Base-by-base conservation (phyloP, 2,329 filamentous ascomycete genomes). In the Pseudogymnoascus sp. region DNA sequence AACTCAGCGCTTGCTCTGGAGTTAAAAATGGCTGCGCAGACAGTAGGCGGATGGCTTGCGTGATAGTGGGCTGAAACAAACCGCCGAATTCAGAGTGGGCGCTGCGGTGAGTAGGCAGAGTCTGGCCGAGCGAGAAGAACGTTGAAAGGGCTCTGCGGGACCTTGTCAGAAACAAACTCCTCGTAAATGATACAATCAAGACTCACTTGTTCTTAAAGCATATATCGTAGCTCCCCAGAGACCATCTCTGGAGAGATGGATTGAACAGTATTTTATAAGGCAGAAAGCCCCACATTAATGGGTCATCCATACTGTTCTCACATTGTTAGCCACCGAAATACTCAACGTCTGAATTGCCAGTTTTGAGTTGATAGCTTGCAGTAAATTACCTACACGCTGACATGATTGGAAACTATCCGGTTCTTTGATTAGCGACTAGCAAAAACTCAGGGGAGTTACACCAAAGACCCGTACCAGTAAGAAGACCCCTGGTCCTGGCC, bases 211-310 rank as follows among this genome's bases (percentile, higher is more conserved):
- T 92, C 68, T 86, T 86, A 73, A 95, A 99, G 75, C 92, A 96
- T 62, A 99, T 92, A 73, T 99, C 94, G 72, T 96, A 90, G 68
- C 91, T 95, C 21, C 90, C 94, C 59, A 99, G 81, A 8, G 86
- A 84, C 90, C 92, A 97, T 71, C 94, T 84, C 68, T 91, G 79
- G 70, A 92, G 94, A 60, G 81, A 78, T 18, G 88, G 83, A 61
- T 85, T 83, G 68, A 88, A 84, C 64, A 82, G 76, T 69, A 94
- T 90, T 57, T 81, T 79, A 48, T 89, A 72, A 1, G 94, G 94
- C 3, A 99, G 76, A 34, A 90, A 83, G 15, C 92, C 94, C 92
- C 92, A 99, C 66, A 96, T 85, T 61, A 97, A 75, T 23, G 94
- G 94, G 75, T 99, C 94, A 74, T 99, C 94, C 67, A 97, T 76